phyloP scores from a whole-genome alignment of 805 yeast genomes.

The Ogataea henricii region DNA sequence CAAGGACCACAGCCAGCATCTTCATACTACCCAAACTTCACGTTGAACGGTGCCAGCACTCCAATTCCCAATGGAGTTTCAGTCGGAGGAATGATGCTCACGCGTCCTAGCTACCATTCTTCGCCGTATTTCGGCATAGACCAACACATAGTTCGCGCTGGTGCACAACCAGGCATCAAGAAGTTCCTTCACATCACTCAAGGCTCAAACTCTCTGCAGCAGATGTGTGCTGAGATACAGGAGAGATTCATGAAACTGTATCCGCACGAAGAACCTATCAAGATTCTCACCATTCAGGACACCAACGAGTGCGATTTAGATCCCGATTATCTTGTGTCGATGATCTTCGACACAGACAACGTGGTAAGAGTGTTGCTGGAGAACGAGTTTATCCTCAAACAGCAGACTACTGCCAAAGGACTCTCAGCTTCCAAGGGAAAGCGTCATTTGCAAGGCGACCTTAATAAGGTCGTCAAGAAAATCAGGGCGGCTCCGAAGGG shows the following conservation, averaged over 20 bases:
- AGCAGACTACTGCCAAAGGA: constrained; percentile 1
- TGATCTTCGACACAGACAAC: constrained; percentile 58
- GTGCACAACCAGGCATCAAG: constrained; percentile 17
- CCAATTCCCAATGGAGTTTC: constrained; percentile 22
- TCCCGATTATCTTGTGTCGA: constrained; percentile 68
- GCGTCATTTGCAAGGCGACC: constrained; percentile 27
- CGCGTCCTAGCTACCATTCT: constrained; percentile 13
- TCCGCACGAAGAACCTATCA: constrained; percentile 58
- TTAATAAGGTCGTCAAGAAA: constrained; percentile 35
- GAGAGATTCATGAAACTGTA: constrained; percentile 61
- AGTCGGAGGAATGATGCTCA: constrained; percentile 6
- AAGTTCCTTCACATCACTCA: constrained; percentile 69
- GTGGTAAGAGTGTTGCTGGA: constrained; percentile 48
- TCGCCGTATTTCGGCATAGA: constrained; percentile 17
- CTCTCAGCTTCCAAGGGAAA: constrained; percentile 17
- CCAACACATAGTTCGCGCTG: neutral
- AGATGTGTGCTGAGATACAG: constrained; percentile 56
- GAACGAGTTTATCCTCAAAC: constrained; percentile 35
- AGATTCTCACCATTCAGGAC: constrained; percentile 67
- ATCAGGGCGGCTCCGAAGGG: constrained; percentile 25
- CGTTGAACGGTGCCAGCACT: constrained; percentile 31
- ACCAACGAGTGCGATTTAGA: constrained; percentile 71
- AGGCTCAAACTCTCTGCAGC: constrained; percentile 45
- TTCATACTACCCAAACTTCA: constrained; percentile 17
- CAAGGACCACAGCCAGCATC: constrained; percentile 8